phyloP scores from a whole-genome alignment of 2,329 filamentous ascomycete species.

The Biscogniauxia marginata region DNA sequence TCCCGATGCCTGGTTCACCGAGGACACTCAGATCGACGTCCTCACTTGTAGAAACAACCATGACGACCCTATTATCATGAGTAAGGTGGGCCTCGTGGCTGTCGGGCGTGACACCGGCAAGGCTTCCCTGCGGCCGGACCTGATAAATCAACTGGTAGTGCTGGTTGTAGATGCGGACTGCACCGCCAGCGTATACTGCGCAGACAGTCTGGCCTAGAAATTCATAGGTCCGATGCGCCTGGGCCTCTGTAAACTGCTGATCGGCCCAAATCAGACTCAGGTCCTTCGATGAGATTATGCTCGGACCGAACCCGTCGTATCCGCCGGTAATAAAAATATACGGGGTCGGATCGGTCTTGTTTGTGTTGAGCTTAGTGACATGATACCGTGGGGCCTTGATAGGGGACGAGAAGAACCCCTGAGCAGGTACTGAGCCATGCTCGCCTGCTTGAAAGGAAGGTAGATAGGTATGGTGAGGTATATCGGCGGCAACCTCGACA shows the following conservation, averaged over 20 bases:
- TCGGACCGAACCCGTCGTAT: slow-evolving; percentile 12
- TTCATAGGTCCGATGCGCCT: slow-evolving; percentile 6
- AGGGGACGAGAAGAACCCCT: slow-evolving; percentile 13
- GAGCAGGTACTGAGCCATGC: slow-evolving; percentile 5
- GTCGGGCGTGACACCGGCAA: not conserved
- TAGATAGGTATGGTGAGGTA: slow-evolving; percentile 3
- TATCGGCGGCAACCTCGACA: slow-evolving; percentile 3
- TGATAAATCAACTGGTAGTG: slow-evolving; percentile 11
- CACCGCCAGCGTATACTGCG: slow-evolving; percentile 8
- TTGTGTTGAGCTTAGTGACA: slow-evolving; percentile 7
- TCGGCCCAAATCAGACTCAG: slow-evolving; percentile 15
- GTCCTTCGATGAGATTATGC: slow-evolving; percentile 15
- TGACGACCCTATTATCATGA: slow-evolving; percentile 4
- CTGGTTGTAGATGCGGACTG: slow-evolving; percentile 12
- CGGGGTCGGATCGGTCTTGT: slow-evolving; percentile 6
- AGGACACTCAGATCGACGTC: slow-evolving; percentile 3
- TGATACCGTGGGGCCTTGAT: slow-evolving; percentile 10
- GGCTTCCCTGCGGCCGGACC: slow-evolving; percentile 10
- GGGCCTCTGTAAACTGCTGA: slow-evolving; percentile 4
- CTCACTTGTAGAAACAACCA: slow-evolving; percentile 4
- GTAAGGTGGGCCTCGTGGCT: slow-evolving; percentile 12
- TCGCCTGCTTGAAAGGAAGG: slow-evolving; percentile 8
- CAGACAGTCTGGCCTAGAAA: slow-evolving; percentile 9
- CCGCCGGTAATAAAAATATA: slow-evolving; percentile 16
- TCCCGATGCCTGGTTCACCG: slow-evolving; percentile 1